Conservation (phyloP, 164 flowering plant genomes). For the Vitis amurensis region DNA sequence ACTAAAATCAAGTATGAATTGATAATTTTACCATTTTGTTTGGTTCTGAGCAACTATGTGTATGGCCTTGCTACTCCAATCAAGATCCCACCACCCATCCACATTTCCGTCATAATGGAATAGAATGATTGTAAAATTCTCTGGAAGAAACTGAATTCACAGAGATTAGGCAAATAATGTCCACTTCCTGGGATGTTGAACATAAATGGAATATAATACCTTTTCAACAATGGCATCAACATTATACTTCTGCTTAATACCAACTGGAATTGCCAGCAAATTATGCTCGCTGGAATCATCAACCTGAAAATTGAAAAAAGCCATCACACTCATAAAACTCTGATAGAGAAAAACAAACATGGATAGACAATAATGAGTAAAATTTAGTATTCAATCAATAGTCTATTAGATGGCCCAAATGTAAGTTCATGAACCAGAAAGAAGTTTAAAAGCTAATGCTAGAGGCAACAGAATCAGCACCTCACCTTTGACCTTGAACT, state of each 20-base stretch:
- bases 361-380: background rate
- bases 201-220: conserved; percentile 42
- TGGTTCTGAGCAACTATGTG: conserved; percentile 87
- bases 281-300: conserved; percentile 36
- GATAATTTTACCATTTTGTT: conserved; percentile 75
- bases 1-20: too few species aligned
- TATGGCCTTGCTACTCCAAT: conserved; percentile 70
- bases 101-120: conserved; percentile 94
- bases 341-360: background rate
- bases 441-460: background rate
- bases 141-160: conserved; percentile 87
- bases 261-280: conserved; percentile 88
- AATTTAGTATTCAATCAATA: background rate
- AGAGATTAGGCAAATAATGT: conserved; percentile 34
- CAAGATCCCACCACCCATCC: conserved; percentile 81
- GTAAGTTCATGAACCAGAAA: background rate
- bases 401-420: too few species aligned
- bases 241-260: conserved; percentile 76
- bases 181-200: background rate
- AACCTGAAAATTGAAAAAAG: conserved; percentile 32
- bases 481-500: conserved; percentile 64
- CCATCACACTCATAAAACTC: too few species aligned
- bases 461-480: background rate
- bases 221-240: conserved; percentile 77
- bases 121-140: conserved; percentile 76